Evolutionary conservation across 2,329 filamentous ascomycete genomes (phyloP).

Genomic region (Xylariaceae sp.): DNA sequence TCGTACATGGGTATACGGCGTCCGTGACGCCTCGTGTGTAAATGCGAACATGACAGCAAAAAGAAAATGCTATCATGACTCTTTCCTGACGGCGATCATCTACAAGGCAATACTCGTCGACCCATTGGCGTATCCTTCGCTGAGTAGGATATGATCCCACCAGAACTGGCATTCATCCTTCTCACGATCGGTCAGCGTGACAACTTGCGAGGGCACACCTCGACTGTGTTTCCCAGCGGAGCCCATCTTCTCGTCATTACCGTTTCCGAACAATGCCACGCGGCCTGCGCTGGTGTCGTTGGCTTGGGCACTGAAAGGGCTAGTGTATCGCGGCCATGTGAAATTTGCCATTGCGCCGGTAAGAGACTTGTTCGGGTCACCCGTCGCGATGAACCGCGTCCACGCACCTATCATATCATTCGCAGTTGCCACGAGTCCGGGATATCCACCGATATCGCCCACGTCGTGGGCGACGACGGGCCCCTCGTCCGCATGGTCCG

Average conservation of each 20-base stretch:
- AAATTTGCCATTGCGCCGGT: slow-evolving; percentile 14
- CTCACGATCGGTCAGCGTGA: slow-evolving; percentile 40
- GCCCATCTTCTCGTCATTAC: slow-evolving; percentile 49
- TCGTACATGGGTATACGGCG: background rate
- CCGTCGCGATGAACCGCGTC: slow-evolving; percentile 34
- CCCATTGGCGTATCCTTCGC: slow-evolving; percentile 39
- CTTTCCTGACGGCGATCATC: background rate
- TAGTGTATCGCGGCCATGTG: slow-evolving; percentile 41
- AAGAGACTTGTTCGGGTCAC: slow-evolving; percentile 24
- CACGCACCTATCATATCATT: slow-evolving; percentile 41
- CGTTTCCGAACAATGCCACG: slow-evolving; percentile 53
- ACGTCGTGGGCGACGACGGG: slow-evolving; percentile 41
- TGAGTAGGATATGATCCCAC: slow-evolving; percentile 49
- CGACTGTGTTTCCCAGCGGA: slow-evolving; percentile 28
- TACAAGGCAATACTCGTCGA: slow-evolving; percentile 5
- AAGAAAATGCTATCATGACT: no score
- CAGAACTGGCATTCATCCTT: slow-evolving; percentile 52
- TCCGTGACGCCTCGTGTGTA: background rate
- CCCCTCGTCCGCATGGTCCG: slow-evolving; percentile 45
- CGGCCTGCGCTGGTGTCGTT: slow-evolving; percentile 25
- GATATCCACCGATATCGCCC: slow-evolving; percentile 28
- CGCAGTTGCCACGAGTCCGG: slow-evolving; percentile 36
- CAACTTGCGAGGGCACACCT: slow-evolving; percentile 41
- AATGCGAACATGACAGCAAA: no score
- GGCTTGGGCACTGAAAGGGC: slow-evolving; percentile 32